Conservation (phyloP, 2,329 filamentous ascomycete genomes). For the Colletotrichum liaoningense region DNA sequence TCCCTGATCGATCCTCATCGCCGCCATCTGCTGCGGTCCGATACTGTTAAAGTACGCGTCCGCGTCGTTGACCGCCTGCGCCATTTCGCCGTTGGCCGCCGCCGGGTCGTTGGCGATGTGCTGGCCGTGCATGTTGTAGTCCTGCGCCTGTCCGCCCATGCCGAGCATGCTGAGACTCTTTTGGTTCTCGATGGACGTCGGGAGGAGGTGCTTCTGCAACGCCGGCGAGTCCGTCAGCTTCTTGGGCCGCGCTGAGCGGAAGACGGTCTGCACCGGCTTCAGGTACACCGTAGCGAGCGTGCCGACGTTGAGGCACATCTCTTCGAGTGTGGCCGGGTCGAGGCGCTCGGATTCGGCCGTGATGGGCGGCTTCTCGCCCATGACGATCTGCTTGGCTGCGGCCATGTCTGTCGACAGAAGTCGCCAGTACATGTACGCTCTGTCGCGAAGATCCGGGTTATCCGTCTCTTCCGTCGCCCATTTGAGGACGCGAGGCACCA, state of each 20-base stretch:
- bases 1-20: conserved; percentile 74
- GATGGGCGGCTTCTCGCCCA: conserved; percentile 97
- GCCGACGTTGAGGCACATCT: conserved; percentile 96
- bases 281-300: conserved; percentile 97
- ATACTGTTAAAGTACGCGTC: conserved; percentile 90
- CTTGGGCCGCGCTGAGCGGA: conserved; percentile 86
- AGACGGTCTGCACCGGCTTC: conserved; percentile 97
- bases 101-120: conserved; percentile 27
- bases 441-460: conserved; percentile 93
- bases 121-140: conserved; percentile 58
- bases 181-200: conserved; percentile 66
- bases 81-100: conserved; percentile 60
- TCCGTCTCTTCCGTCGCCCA: conserved; percentile 99
- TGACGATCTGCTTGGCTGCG: conserved; percentile 87
- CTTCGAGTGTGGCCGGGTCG: conserved; percentile 90
- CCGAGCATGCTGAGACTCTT: conserved; percentile 72
- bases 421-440: conserved; percentile 99
- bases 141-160: conserved; percentile 62
- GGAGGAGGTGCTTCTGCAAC: conserved; percentile 78
- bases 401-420: conserved; percentile 92
- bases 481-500: conserved; percentile 95
- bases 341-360: conserved; percentile 96
- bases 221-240: conserved; percentile 86
- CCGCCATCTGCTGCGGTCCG: conserved; percentile 78
- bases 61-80: conserved; percentile 82